These are phyloP conservation scores for Ephemerocybe angulata DNA, from an alignment of 768 basidiomycete species.

Conservation along the genomic window DNA sequence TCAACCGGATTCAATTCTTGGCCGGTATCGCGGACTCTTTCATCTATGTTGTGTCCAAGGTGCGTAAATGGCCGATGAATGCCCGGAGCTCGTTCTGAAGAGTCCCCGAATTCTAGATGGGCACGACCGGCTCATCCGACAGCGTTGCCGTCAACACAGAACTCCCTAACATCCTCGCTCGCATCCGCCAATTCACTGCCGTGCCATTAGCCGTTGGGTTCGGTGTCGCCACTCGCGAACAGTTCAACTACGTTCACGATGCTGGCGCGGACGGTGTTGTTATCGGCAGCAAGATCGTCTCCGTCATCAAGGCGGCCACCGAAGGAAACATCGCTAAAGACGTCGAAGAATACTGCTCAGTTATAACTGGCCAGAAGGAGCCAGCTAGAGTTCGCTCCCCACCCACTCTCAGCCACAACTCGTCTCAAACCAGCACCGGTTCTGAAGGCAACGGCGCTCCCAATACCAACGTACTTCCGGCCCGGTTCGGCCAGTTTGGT, in stretches of 20 bases:
- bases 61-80: conserved; percentile 25
- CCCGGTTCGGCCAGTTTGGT: conserved; percentile 91
- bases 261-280: conserved; percentile 96
- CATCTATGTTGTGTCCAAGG: conserved; percentile 98
- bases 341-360: conserved; percentile 72
- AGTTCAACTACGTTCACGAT: conserved; percentile 81
- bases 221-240: conserved; percentile 85
- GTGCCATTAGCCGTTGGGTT: conserved; percentile 95
- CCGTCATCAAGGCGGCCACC: conserved; percentile 68
- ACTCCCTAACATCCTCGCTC: conserved; percentile 79
- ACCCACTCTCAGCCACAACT: conserved; percentile 22
- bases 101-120: conserved; percentile 88
- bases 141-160: conserved; percentile 64
- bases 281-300: conserved; percentile 83
- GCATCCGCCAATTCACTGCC: conserved; percentile 73
- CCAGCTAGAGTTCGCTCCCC: conserved; percentile 34
- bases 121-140: conserved; percentile 91
- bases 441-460: neutral
- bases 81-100: neutral
- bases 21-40: conserved; percentile 93
- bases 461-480: conserved; percentile 50
- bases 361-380: conserved; percentile 51
- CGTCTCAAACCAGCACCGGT: conserved; percentile 9
- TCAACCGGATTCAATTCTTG: conserved; percentile 85
- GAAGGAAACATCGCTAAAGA: conserved; percentile 43